phyloP scores from a whole-genome alignment of 2,329 filamentous ascomycete species.

The Stemphylium lycopersici region DNA sequence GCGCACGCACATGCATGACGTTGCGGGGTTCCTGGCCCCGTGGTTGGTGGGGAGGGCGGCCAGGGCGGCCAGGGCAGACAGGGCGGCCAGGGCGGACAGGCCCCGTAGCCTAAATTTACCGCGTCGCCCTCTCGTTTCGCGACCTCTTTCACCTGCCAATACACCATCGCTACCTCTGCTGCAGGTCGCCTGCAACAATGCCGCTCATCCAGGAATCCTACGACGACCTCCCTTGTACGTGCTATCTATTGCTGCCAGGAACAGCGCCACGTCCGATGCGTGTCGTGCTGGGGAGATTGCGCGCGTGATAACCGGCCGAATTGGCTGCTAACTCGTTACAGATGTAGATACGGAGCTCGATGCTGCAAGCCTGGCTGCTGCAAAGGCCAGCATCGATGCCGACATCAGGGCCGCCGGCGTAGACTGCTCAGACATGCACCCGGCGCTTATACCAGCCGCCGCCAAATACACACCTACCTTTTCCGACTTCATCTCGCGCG shows the following conservation, averaged over 20 bases:
- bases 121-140: constrained; percentile 10
- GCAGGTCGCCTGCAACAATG: constrained; percentile 55
- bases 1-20: constrained; percentile 16
- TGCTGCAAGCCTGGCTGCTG: constrained; percentile 65
- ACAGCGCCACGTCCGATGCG: constrained; percentile 66
- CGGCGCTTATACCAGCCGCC: constrained; percentile 59
- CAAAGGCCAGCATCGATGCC: constrained; percentile 70
- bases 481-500: constrained; percentile 69
- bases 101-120: constrained; percentile 19
- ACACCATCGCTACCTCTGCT: constrained; percentile 21
- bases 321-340: constrained; percentile 49
- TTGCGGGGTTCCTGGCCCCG: constrained; percentile 10
- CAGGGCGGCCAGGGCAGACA: constrained; percentile 4
- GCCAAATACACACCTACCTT: constrained; percentile 61
- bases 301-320: constrained; percentile 2
- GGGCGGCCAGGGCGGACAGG: constrained; percentile 7
- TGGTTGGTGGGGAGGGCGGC: constrained; percentile 17
- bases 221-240: constrained; percentile 80
- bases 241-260: constrained; percentile 15
- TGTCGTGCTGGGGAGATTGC: constrained; percentile 4
- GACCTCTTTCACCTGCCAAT: constrained; percentile 12
- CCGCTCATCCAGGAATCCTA: constrained; percentile 72
- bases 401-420: constrained; percentile 58
- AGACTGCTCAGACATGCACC: constrained; percentile 60
- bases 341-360: constrained; percentile 82